phyloP scores from a whole-genome alignment of 768 basidiomycete species.

The Lactarius evosmus region DNA sequence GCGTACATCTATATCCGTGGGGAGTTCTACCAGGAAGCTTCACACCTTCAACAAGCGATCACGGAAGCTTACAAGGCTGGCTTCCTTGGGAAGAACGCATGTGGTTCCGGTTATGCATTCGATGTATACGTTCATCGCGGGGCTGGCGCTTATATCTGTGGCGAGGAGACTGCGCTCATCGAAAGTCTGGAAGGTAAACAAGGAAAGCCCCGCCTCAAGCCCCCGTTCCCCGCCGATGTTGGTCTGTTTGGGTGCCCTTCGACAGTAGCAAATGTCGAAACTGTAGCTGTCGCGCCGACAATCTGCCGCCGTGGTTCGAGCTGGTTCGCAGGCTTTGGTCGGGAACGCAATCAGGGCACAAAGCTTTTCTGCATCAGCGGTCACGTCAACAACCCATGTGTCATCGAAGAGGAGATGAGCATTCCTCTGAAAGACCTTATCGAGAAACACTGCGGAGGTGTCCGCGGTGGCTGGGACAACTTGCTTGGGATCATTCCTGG shows the following conservation, averaged over 20 bases:
- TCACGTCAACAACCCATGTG: slow-evolving; percentile 97
- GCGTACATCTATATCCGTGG: slow-evolving; percentile 99
- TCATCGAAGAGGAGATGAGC: slow-evolving; percentile 99
- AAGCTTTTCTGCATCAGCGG: slow-evolving; percentile 96
- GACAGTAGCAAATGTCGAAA: slow-evolving; percentile 98
- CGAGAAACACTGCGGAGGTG: slow-evolving; percentile 96
- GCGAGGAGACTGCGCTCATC: slow-evolving; percentile 97
- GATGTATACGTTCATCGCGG: slow-evolving; percentile 99
- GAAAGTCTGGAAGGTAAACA: slow-evolving; percentile 98
- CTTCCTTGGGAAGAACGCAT: slow-evolving; percentile 85
- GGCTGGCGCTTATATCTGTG: slow-evolving; percentile 97
- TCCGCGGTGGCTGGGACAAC: slow-evolving; percentile 95
- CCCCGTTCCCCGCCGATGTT: slow-evolving; percentile 98
- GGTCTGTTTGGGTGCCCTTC: slow-evolving; percentile 96
- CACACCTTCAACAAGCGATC: slow-evolving; percentile 93
- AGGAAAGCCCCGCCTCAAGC: slow-evolving; percentile 96
- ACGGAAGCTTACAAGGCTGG: slow-evolving; percentile 91
- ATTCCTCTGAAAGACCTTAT: slow-evolving; percentile 91
- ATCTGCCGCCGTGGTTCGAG: slow-evolving; percentile 84
- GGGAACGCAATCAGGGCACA: slow-evolving; percentile 92
- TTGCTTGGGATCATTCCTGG: slow-evolving; percentile 95
- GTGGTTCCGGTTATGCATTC: slow-evolving; percentile 90
- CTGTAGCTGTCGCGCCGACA: slow-evolving; percentile 95
- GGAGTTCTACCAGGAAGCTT: slow-evolving; percentile 95
- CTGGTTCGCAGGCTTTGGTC: slow-evolving; percentile 93